phyloP scores from a whole-genome alignment of 352 stramenopile genomes.

The Globisporangium cylindrosporum region DNA sequence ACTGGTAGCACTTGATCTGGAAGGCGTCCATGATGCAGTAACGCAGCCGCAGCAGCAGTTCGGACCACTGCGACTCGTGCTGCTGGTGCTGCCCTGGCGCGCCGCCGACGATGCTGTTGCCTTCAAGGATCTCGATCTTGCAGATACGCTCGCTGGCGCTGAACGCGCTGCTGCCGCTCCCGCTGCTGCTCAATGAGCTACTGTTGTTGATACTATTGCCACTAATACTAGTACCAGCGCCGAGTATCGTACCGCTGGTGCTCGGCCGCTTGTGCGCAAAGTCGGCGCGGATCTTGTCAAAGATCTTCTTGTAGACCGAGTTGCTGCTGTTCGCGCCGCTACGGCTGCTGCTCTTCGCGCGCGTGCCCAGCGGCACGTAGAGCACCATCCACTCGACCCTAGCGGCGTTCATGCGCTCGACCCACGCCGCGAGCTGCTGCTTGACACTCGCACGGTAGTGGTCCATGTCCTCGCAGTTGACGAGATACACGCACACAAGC shows the following conservation, averaged over 20 bases:
- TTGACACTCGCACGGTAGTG: conserved; percentile 58
- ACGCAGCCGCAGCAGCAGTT: conserved; percentile 58
- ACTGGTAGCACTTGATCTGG: conserved; percentile 72
- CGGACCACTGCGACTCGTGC: conserved; percentile 78
- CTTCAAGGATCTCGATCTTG: conserved; percentile 80
- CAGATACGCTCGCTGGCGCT: conserved; percentile 57
- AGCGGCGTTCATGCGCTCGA: conserved; percentile 65
- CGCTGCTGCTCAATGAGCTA: conserved; percentile 7
- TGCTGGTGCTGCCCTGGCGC: conserved; percentile 57
- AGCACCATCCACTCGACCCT: conserved; percentile 78
- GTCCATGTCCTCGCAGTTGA: conserved; percentile 85
- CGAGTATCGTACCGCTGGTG: conserved; percentile 13
- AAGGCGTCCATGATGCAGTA: conserved; percentile 86
- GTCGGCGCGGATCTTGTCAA: conserved; percentile 64
- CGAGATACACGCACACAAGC: conserved; percentile 69
- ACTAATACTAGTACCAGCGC: background rate
- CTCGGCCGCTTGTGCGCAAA: conserved; percentile 48
- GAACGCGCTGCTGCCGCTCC: conserved; percentile 3
- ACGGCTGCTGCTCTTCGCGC: conserved; percentile 41
- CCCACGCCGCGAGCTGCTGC: conserved; percentile 48
- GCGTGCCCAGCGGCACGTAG: conserved; percentile 83
- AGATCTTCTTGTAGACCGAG: conserved; percentile 76
- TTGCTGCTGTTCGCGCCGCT: conserved; percentile 24
- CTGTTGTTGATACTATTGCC: background rate
- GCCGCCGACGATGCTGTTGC: conserved; percentile 54